Evolutionary conservation across 352 stramenopile genomes (phyloP), one percentile per base, ranked within the genome.

Genomic region (Phytopythium chamaehyphon): DNA sequence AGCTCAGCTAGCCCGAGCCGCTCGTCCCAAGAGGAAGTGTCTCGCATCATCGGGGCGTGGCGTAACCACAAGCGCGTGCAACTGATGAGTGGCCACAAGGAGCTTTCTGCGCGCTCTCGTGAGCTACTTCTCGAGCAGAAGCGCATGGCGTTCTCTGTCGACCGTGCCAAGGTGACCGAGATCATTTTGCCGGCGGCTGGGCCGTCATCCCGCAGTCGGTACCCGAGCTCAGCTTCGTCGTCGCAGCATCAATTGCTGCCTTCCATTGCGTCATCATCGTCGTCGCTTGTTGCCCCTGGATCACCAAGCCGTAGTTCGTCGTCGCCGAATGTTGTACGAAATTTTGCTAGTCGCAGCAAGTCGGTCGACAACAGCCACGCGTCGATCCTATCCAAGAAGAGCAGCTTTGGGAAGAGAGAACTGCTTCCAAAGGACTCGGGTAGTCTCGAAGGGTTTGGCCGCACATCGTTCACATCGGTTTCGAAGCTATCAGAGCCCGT

Each of bases 81-180:
- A 40, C 76, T 94, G 51, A 93, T 96, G 83, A 76, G 88, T 22
- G 84, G 86, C 15, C 86, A 95, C 65, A 93, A 93, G 58, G 80
- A 90, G 19, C 62, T 96, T 3, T 93, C 80, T 7, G 74, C 83
- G 26, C 69, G 73, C 18, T 85, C 78, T 24, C 80, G 80, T 7
- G 86, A 96, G 57, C 55, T 93, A 21, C 45, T 96, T 43, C 73
- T 96, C 10, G 86, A 96, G 61, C 86, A 96, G 43, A 89, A 93
- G 64, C 83, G 83, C 36, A 84, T 94, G 66, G 79, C 83, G 3
- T 91, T 96, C 54, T 92, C 83, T 0, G 84, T 72, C 4, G 82
- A 91, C 54, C 80, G 86, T 7, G 86, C 86, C 1, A 85, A 88
- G 47, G 80, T 93, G 12, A 92, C 80, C 11, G 82, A 94, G 49